Conservation (phyloP, 495 filamentous ascomycete species). For the Penicillium manginii region DNA sequence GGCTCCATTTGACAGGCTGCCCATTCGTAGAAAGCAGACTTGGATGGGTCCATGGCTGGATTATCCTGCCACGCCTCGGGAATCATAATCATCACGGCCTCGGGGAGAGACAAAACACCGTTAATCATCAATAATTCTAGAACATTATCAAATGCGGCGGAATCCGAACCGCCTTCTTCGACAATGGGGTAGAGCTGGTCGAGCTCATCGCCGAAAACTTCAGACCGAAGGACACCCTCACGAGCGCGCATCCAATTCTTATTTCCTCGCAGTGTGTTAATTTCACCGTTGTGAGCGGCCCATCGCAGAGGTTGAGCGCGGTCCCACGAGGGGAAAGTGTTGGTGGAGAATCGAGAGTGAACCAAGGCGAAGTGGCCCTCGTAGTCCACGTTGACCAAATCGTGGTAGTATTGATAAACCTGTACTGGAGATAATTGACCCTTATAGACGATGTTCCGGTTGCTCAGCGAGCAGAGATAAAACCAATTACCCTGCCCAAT, state of each 20-base stretch:
- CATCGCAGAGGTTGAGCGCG: conserved; percentile 95
- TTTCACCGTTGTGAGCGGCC: conserved; percentile 99
- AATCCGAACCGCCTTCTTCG: conserved; percentile 97
- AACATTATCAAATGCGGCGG: conserved; percentile 97
- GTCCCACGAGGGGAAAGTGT: conserved; percentile 99
- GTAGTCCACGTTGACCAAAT: conserved; percentile 95
- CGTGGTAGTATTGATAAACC: conserved; percentile 99
- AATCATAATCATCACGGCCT: conserved; percentile 99
- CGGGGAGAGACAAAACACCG: conserved; percentile 92
- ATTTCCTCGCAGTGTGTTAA: conserved; percentile 97
- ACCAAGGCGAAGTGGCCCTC: conserved; percentile 98
- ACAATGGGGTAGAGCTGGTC: conserved; percentile 93
- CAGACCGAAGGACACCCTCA: conserved; percentile 93
- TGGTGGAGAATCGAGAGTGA: conserved; percentile 97
- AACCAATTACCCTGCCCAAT: conserved; percentile 99
- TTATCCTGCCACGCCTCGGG: conserved; percentile 99
- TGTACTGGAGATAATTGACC: conserved; percentile 94
- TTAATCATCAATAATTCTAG: conserved; percentile 95
- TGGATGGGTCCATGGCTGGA: conserved; percentile 86
- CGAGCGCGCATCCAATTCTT: conserved; percentile 99
- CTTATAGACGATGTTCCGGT: conserved; percentile 99
- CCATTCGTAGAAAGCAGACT: conserved; percentile 99
- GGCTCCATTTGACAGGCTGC: conserved; percentile 99
- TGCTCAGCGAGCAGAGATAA: conserved; percentile 96
- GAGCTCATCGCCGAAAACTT: conserved; percentile 91